Conservation (phyloP, 1,139 yeast genomes). For the Taphrina wiesneri region DNA sequence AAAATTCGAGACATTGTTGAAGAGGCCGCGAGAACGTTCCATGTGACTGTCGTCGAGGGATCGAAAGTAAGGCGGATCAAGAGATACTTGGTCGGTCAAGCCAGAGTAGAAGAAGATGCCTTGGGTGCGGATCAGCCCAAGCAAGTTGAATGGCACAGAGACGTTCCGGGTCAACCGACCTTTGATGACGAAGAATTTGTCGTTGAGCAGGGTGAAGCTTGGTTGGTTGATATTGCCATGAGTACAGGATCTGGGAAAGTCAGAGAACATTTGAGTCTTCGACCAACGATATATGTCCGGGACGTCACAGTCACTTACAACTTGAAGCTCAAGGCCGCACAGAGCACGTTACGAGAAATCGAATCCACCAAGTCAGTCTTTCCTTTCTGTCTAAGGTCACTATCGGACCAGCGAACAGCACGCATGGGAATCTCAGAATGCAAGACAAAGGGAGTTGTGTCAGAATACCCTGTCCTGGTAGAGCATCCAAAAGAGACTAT, state of each 20-base stretch:
- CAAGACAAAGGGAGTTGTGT: slow-evolving; percentile 75
- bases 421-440: slow-evolving; percentile 82
- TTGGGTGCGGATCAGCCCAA: slow-evolving; percentile 86
- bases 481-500: slow-evolving; percentile 42
- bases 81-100: slow-evolving; percentile 94
- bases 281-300: slow-evolving; percentile 74
- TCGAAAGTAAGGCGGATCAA: slow-evolving; percentile 87
- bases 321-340: slow-evolving; percentile 71
- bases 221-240: slow-evolving; percentile 78
- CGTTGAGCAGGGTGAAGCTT: slow-evolving; percentile 80
- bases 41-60: slow-evolving; percentile 86
- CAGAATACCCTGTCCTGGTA: slow-evolving; percentile 69
- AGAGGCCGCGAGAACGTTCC: slow-evolving; percentile 72
- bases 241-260: slow-evolving; percentile 51
- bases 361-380: slow-evolving; percentile 78
- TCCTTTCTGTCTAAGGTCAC: slow-evolving; percentile 80
- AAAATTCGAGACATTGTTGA: slow-evolving; percentile 75
- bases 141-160: slow-evolving; percentile 36
- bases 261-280: slow-evolving; percentile 39
- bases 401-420: slow-evolving; percentile 50
- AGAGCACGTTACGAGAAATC: slow-evolving; percentile 67
- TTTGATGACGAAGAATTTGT: slow-evolving; percentile 54
- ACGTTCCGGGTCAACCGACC: slow-evolving; percentile 26
- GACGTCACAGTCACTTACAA: slow-evolving; percentile 79
- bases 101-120: slow-evolving; percentile 84